Conservation (phyloP, 2,329 filamentous ascomycete species). For the Blastomyces emzantsi region DNA sequence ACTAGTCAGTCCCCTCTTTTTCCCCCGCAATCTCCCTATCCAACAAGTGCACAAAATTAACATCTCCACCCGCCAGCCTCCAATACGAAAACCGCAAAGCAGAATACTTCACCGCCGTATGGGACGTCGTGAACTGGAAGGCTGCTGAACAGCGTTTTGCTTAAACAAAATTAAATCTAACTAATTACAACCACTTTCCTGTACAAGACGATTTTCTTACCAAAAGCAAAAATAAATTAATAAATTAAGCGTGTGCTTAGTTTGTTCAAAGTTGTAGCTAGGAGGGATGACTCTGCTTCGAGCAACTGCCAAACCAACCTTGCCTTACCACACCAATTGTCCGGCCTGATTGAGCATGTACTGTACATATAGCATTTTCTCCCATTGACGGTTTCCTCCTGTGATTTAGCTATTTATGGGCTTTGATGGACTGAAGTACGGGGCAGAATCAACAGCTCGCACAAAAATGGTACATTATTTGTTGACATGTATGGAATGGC, state of each 20-base stretch:
- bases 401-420: too few relatives aligned
- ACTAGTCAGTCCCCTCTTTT: constrained; percentile 52
- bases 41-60: neutral
- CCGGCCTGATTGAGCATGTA: neutral
- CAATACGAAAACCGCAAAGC: constrained; percentile 97
- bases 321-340: neutral
- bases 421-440: too few relatives aligned
- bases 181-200: neutral
- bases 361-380: neutral
- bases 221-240: neutral
- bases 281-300: too few relatives aligned
- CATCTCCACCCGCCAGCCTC: constrained; percentile 42
- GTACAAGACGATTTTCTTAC: neutral
- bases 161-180: constrained; percentile 27
- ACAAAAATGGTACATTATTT: too few relatives aligned
- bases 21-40: neutral
- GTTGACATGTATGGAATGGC: too few relatives aligned
- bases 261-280: too few relatives aligned
- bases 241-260: neutral
- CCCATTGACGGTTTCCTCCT: too few relatives aligned
- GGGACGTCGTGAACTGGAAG: constrained; percentile 97
- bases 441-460: too few relatives aligned
- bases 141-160: constrained; percentile 68
- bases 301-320: too few relatives aligned
- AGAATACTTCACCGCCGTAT: constrained; percentile 88